Base-by-base conservation (phyloP, 768 basidiomycete species). In the Mycena epipterygia region DNA sequence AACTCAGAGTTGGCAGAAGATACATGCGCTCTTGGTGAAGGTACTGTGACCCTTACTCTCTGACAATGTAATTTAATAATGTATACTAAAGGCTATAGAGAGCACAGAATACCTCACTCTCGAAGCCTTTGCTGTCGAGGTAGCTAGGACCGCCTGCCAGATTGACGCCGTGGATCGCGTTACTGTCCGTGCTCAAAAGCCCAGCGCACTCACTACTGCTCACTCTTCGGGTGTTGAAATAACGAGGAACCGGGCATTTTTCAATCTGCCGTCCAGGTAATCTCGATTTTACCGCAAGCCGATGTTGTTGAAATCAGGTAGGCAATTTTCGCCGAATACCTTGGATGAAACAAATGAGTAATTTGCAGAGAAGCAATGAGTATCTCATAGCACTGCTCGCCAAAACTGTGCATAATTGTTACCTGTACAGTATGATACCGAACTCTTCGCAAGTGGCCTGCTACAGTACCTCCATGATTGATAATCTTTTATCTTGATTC, bases 131-230 rank as follows among this genome's bases (percentile, higher is more conserved):
- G 87, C 85, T 11, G 78, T 87, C 62, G 76, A 85, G 32, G 79
- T 89, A 52, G 82, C 88, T 3, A 80, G 80, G 13, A 77, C 81
- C 13, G 81, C 86, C 1, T 83, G 83, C 59, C 67, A 64, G 6
- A 75, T 89, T 0, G 76, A 81, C 19, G 73, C 79, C 3, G 83
- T 91, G 2, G 67, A 68, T 41, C 25, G 14, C 11, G 59, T 68
- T 53, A 87, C 87, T 2, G 87, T 89, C 5, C 81, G 87, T 0
- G 84, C 91, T 25, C 87, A 89, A 66, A 95, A 94, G 72, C 93
- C 93, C 0, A 90, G 89, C 62, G 93, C 93, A 0, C 78, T 94
- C 27, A 89, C 89, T 30, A 92, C 89, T 76, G 92, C 90, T 4
- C 80, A 85, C n/a, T 85, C 86, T 1, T 90, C 93, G 0, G 88